phyloP scores from a whole-genome alignment of 352 stramenopile genomes.

The Phytophthora lateralis region DNA sequence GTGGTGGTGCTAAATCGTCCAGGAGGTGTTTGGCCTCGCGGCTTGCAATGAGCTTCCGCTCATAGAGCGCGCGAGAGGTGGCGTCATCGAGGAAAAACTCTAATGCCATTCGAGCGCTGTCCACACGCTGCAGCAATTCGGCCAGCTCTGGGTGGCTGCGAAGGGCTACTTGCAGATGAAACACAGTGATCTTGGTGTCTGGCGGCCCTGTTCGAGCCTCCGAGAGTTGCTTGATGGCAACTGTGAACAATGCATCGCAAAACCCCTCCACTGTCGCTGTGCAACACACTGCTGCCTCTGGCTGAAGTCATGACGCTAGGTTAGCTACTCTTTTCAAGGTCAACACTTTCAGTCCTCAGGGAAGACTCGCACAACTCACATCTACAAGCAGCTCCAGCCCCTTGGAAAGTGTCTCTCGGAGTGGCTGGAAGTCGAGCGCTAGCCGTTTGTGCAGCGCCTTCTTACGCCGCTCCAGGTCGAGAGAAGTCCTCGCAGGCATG shows the following conservation, averaged over 20 bases:
- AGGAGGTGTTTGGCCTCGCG: slow-evolving; percentile 49
- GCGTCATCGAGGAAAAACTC: slow-evolving; percentile 62
- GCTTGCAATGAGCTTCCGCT: slow-evolving; percentile 43
- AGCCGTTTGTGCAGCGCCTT: slow-evolving; percentile 51
- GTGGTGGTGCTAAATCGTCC: neutral
- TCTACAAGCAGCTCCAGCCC: slow-evolving; percentile 55
- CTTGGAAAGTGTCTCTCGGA: slow-evolving; percentile 51
- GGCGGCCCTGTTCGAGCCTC: slow-evolving; percentile 36
- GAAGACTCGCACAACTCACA: slow-evolving; percentile 20
- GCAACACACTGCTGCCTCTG: slow-evolving; percentile 57
- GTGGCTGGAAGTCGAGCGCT: slow-evolving; percentile 61
- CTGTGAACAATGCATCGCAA: slow-evolving; percentile 57
- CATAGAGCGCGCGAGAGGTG: slow-evolving; percentile 49
- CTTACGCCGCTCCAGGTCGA: slow-evolving; percentile 50
- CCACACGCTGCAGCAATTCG: slow-evolving; percentile 40
- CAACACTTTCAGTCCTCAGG: neutral
- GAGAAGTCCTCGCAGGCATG: slow-evolving; percentile 27
- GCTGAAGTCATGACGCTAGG: slow-evolving; percentile 19
- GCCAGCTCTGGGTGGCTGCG: slow-evolving; percentile 48
- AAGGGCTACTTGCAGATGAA: slow-evolving; percentile 58
- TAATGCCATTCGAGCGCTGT: slow-evolving; percentile 42
- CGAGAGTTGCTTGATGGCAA: slow-evolving; percentile 48
- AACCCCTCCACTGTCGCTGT: slow-evolving; percentile 59
- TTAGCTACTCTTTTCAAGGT: slow-evolving; percentile 2
- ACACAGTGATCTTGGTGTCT: slow-evolving; percentile 62